Evolutionary conservation across 257 asterid genomes (phyloP), one percentile per base, ranked within the genome.

Genomic region (Coffea eugenioides): DNA sequence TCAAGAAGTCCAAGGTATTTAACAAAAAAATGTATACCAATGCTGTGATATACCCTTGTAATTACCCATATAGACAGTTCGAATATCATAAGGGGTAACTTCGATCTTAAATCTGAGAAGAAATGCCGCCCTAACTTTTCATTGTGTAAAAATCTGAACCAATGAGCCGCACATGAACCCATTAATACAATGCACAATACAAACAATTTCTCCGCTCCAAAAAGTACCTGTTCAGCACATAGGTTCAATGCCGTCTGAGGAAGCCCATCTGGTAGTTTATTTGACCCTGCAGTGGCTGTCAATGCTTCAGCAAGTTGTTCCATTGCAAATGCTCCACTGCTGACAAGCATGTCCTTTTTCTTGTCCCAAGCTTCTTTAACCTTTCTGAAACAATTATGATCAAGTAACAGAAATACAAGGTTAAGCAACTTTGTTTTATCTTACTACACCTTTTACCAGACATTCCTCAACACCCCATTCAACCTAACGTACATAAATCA

Each of bases 311-410:
- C 88, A 69, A 95, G 88, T 82, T 95, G 99, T 82, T 93, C 97
- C 48, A 95, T 92, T 39, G 97, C 99, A 78, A 88, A 88, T 15
- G 88, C 48, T 75, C 99, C 99, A 85, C 97, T 88, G 82, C 85
- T 77, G 46, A 93, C 75, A 80, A 95, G 90, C 25, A 75, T 79
- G 64, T 85, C 97, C 83, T 83, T 91, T 82, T 92, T 91, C 66
- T 86, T 84, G 81, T 90, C 90, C 99, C 99, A 95, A 46, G 98
- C 99, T 82, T 93, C 99, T 85, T 90, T 95, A 85, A 95, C 95
- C 88, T 90, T 95, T 90, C 99, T 95, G 88, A 76, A 48, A 71
- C 77, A 85, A 51, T 36, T 66, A n/a, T 21, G 39, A 71, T 15
- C 8, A 20, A 54, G 43, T 39, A 71, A 21, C 34, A 77, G 2